Conservation (phyloP, 2,329 filamentous ascomycete genomes). For the Corinectria fuckeliana region DNA sequence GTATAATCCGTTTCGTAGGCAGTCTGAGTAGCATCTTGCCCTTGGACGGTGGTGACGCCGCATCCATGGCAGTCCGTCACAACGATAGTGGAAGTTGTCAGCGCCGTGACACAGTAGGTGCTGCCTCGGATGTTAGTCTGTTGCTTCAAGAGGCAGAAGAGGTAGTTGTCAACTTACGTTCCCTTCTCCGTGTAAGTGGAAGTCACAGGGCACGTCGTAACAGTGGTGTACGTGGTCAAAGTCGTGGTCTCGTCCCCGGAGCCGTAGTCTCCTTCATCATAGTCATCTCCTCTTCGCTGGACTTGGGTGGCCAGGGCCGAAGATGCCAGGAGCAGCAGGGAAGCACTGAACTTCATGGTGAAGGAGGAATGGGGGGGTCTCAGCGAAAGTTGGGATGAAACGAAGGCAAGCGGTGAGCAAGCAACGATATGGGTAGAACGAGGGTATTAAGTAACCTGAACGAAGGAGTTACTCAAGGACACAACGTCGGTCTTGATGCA, state of each 20-base stretch:
- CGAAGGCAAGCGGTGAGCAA: constrained; percentile 30
- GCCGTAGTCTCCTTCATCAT: constrained; percentile 14
- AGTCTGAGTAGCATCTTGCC: constrained; percentile 45
- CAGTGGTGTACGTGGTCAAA: constrained; percentile 48
- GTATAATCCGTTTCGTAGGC: constrained; percentile 45
- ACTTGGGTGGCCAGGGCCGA: constrained; percentile 34
- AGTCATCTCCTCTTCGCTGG: constrained; percentile 22
- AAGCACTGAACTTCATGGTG: constrained; percentile 37
- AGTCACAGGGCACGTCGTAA: constrained; percentile 55
- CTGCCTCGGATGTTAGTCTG: constrained; percentile 35
- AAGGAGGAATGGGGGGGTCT: constrained; percentile 15
- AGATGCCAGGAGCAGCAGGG: constrained; percentile 34
- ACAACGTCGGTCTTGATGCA: constrained; percentile 17
- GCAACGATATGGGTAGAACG: constrained; percentile 30
- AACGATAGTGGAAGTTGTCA: constrained; percentile 52
- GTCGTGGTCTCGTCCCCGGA: constrained; percentile 23
- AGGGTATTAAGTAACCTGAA: constrained; percentile 41
- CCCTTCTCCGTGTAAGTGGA: constrained; percentile 49
- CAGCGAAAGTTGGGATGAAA: constrained; percentile 27
- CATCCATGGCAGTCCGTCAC: constrained; percentile 50
- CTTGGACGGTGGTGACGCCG: constrained; percentile 45
- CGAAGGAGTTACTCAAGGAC: constrained; percentile 37
- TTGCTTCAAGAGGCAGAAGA: neutral
- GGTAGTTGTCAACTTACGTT: constrained; percentile 44
- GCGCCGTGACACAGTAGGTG: constrained; percentile 51